Evolutionary conservation across 805 yeast genomes (phyloP).

Genomic region (Candida stauntonica): DNA sequence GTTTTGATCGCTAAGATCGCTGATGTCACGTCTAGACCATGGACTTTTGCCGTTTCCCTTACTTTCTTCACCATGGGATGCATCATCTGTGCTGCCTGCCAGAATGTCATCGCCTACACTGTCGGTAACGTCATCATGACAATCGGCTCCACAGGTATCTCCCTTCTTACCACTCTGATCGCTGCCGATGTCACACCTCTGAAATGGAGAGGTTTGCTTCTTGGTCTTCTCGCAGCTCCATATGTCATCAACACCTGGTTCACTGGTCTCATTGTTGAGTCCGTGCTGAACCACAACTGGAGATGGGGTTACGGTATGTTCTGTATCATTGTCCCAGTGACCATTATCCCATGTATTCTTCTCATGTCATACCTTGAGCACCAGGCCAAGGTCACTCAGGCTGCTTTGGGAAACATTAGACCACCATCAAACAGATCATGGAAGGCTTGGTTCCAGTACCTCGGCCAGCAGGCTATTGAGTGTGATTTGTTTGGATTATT

Average conservation of each 20-base stretch:
- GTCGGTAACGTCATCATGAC: slow-evolving; percentile 35
- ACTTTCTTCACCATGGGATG: slow-evolving; percentile 33
- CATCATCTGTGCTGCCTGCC: slow-evolving; percentile 34
- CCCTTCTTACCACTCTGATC: slow-evolving; percentile 31
- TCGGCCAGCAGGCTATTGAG: slow-evolving; percentile 27
- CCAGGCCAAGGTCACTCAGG: slow-evolving; percentile 25
- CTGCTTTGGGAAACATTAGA: slow-evolving; percentile 13
- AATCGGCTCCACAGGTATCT: slow-evolving; percentile 35
- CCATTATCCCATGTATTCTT: slow-evolving; percentile 31
- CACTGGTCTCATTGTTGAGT: slow-evolving; percentile 35
- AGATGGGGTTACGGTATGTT: slow-evolving; percentile 52
- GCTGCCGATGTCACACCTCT: slow-evolving; percentile 37
- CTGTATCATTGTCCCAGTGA: slow-evolving; percentile 41
- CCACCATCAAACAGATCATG: slow-evolving; percentile 5
- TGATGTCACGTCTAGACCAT: slow-evolving; percentile 38
- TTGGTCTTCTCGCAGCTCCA: slow-evolving; percentile 36
- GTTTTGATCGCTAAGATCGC: slow-evolving; percentile 39
- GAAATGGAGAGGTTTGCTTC: slow-evolving; percentile 35
- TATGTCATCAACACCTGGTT: slow-evolving; percentile 39
- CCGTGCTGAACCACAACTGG: slow-evolving; percentile 37
- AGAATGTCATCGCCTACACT: slow-evolving; percentile 32
- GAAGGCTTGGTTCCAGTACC: slow-evolving; percentile 2
- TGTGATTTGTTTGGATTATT: slow-evolving; percentile 37
- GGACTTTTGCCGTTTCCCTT: slow-evolving; percentile 32
- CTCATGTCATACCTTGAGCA: slow-evolving; percentile 32